phyloP scores from a whole-genome alignment of 768 basidiomycete genomes.

The Lentinula lateritia region DNA sequence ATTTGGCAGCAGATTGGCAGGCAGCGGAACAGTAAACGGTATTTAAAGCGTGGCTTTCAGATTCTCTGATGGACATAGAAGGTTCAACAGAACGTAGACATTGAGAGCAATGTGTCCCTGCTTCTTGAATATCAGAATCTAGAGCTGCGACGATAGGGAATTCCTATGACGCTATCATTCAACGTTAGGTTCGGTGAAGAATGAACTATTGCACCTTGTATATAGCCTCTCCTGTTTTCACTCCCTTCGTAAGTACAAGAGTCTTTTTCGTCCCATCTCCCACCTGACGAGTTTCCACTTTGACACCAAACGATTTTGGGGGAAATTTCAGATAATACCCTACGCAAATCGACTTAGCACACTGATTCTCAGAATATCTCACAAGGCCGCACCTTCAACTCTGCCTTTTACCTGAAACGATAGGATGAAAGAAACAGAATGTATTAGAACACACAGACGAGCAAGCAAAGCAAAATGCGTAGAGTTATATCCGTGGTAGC shows the following conservation, averaged over 20 bases:
- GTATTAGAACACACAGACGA: constrained; percentile 51
- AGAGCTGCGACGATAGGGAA: constrained; percentile 65
- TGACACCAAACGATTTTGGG: constrained; percentile 63
- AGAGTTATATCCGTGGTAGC: neutral
- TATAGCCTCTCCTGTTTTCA: constrained; percentile 66
- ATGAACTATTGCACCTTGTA: constrained; percentile 49
- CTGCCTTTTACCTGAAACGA: constrained; percentile 52
- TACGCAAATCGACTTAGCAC: constrained; percentile 22
- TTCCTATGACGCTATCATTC: constrained; percentile 43
- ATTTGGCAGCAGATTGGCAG: constrained; percentile 51
- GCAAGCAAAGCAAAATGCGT: constrained; percentile 2
- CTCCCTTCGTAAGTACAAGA: constrained; percentile 61
- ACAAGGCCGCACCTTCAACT: constrained; percentile 65
- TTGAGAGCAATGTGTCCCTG: constrained; percentile 66
- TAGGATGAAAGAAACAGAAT: constrained; percentile 34
- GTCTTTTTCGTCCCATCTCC: constrained; percentile 38
- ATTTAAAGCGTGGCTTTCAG: constrained; percentile 41
- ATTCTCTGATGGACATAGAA: constrained; percentile 36
- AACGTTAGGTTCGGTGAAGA: constrained; percentile 6
- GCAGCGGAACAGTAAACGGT: constrained; percentile 71
- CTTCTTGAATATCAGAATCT: constrained; percentile 64
- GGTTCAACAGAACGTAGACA: constrained; percentile 59
- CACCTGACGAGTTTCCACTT: constrained; percentile 37
- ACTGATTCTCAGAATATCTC: constrained; percentile 5
- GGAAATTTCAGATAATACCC: constrained; percentile 79